A percentile compares a stretch with the other conserved stretches of the same genome.
Conservation (phyloP, 2,329 filamentous ascomycete genomes). For the Pseudonectria foliicola region DNA sequence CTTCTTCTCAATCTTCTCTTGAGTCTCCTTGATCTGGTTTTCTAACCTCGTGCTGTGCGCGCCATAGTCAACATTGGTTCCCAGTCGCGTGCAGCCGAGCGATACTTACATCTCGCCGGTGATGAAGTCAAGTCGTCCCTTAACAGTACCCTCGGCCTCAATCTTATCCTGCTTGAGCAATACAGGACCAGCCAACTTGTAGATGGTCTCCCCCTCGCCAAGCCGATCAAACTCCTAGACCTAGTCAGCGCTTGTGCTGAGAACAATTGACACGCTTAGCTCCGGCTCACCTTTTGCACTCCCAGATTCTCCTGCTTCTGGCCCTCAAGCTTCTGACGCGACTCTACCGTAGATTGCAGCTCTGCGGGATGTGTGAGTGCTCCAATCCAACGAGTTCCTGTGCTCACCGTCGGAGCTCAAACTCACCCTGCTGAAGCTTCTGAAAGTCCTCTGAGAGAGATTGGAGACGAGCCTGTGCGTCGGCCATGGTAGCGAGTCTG, state of each 20-base stretch:
- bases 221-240: slow-evolving; percentile 72
- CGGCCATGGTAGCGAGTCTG: slow-evolving; percentile 47
- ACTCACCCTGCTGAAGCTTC: slow-evolving; percentile 71
- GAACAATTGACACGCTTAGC: background rate
- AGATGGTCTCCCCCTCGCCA: slow-evolving; percentile 79
- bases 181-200: slow-evolving; percentile 91
- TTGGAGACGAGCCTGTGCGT: slow-evolving; percentile 72
- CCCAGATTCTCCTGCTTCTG: slow-evolving; percentile 89
- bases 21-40: slow-evolving; percentile 45
- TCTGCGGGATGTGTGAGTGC: slow-evolving; percentile 45
- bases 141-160: slow-evolving; percentile 86
- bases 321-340: slow-evolving; percentile 85
- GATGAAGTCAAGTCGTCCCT: slow-evolving; percentile 87
- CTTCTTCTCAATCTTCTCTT: slow-evolving; percentile 51
- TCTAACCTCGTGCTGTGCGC: slow-evolving; percentile 36
- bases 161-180: slow-evolving; percentile 88
- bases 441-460: slow-evolving; percentile 80
- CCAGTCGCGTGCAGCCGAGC: no score
- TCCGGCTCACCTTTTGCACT: slow-evolving; percentile 63
- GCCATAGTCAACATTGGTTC: background rate
- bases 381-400: no score
- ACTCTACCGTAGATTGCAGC: slow-evolving; percentile 66
- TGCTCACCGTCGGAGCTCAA: background rate
- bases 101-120: slow-evolving; percentile 76
- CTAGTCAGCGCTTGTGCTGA: slow-evolving; percentile 10